phyloP scores from a whole-genome alignment of 805 yeast species.

The Cyberlindnera lachancei region DNA sequence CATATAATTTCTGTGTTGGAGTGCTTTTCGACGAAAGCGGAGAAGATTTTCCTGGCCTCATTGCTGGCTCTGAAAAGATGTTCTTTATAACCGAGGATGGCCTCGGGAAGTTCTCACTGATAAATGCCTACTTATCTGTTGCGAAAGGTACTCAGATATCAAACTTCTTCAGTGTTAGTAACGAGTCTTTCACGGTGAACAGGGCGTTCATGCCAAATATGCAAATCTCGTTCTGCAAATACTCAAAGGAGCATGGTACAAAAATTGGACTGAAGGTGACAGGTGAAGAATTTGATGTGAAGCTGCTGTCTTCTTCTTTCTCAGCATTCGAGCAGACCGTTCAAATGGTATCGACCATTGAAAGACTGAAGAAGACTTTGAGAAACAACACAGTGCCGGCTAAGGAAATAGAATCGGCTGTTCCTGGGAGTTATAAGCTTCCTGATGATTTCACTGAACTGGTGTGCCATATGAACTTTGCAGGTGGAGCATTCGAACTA shows the following conservation, averaged over 20 bases:
- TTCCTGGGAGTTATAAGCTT: slow-evolving; percentile 12
- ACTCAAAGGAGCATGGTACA: slow-evolving; percentile 19
- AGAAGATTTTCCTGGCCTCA: slow-evolving; percentile 55
- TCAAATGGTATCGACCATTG: slow-evolving; percentile 39
- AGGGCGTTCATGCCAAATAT: slow-evolving; percentile 64
- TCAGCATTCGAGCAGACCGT: slow-evolving; percentile 45
- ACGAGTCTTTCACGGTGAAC: slow-evolving; percentile 43
- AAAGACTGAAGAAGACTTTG: slow-evolving; percentile 22
- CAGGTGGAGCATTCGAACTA: slow-evolving; percentile 55
- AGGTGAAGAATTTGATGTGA: slow-evolving; percentile 68
- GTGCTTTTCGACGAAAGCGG: slow-evolving; percentile 56
- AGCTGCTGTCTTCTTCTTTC: slow-evolving; percentile 49
- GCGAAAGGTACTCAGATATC: slow-evolving; percentile 54
- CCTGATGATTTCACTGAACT: slow-evolving; percentile 29
- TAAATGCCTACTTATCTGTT: slow-evolving; percentile 62
- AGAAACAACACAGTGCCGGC: background rate
- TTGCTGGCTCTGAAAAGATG: slow-evolving; percentile 68
- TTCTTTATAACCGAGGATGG: slow-evolving; percentile 56
- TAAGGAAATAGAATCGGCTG: background rate
- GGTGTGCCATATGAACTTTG: slow-evolving; percentile 49
- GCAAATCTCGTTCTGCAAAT: slow-evolving; percentile 44
- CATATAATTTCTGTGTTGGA: slow-evolving; percentile 66
- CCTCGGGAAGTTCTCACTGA: slow-evolving; percentile 59
- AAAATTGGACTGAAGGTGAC: slow-evolving; percentile 43
- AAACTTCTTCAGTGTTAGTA: slow-evolving; percentile 38